Percentiles rank a stretch among this genome's conserved stretches.
Conservation (phyloP, 768 basidiomycete species). For the Boletus patriciae region DNA sequence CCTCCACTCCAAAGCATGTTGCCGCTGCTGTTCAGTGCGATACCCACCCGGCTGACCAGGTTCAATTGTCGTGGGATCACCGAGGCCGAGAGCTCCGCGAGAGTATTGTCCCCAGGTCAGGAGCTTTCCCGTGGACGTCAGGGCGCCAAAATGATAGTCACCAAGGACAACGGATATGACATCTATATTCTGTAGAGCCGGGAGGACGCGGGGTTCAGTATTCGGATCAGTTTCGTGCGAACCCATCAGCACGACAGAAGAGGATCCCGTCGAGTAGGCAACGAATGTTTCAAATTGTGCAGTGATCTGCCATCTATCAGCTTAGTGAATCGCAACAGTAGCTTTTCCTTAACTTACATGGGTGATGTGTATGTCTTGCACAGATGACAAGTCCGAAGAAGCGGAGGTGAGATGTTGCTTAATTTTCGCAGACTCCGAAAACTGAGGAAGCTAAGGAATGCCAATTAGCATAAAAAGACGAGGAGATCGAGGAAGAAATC, state of each 20-base stretch:
- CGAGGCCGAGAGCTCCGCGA: constrained; percentile 81
- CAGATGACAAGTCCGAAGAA: constrained; percentile 37
- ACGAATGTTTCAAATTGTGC: constrained; percentile 83
- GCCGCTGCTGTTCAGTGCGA: constrained; percentile 37
- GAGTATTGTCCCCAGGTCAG: constrained; percentile 82
- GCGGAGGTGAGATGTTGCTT: constrained; percentile 46
- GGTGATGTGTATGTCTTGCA: constrained; percentile 61
- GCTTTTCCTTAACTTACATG: constrained; percentile 56
- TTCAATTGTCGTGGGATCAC: constrained; percentile 60
- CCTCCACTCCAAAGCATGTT: constrained; percentile 26
- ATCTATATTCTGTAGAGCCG: constrained; percentile 68
- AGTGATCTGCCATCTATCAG: constrained; percentile 56
- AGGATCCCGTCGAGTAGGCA: constrained; percentile 70
- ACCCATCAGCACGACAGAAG: constrained; percentile 77
- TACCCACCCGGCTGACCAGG: constrained; percentile 64
- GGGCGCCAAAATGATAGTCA: constrained; percentile 89
- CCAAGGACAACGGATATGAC: constrained; percentile 89
- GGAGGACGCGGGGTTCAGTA: constrained; percentile 59
- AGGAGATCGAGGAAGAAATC: neutral
- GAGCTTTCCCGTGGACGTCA: constrained; percentile 74
- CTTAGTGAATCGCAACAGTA: neutral
- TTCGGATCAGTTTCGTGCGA: constrained; percentile 44
- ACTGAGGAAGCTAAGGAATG: constrained; percentile 62
- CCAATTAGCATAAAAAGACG: neutral
- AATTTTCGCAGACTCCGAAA: constrained; percentile 62